Percentiles rank a stretch among this genome's conserved stretches.
phyloP scores from a whole-genome alignment of 2,329 filamentous ascomycete species.

The Trichocomaceae sp. region DNA sequence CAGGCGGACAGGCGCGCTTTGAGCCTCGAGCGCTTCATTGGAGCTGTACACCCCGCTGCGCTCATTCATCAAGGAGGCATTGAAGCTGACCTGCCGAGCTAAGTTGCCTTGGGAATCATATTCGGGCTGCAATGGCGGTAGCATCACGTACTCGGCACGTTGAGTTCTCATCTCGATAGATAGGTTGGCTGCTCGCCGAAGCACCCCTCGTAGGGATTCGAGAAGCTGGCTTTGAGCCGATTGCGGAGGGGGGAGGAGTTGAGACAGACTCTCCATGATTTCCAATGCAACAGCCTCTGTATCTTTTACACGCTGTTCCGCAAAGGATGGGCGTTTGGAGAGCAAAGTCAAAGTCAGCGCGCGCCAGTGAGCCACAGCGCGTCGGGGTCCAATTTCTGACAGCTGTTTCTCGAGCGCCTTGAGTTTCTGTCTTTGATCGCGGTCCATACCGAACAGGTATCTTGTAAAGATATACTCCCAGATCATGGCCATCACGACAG shows the following conservation, averaged over 20 bases:
- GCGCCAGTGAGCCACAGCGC: constrained; percentile 95
- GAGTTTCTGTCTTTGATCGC: constrained; percentile 94
- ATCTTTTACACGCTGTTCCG: constrained; percentile 74
- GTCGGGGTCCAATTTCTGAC: constrained; percentile 74
- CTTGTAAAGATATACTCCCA: constrained; percentile 98
- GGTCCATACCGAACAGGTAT: constrained; percentile 97
- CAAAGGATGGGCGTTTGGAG: constrained; percentile 71
- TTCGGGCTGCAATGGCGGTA: constrained; percentile 87
- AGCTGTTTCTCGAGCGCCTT: constrained; percentile 92
- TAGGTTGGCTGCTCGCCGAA: constrained; percentile 80
- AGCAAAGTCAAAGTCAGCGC: constrained; percentile 89
- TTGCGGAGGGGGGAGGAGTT: constrained; percentile 77
- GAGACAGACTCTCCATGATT: constrained; percentile 74
- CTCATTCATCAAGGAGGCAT: constrained; percentile 91
- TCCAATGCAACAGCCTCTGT: constrained; percentile 94
- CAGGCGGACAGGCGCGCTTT: constrained; percentile 73
- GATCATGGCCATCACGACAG: constrained; percentile 97
- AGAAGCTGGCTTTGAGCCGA: constrained; percentile 75
- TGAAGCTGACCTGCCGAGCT: constrained; percentile 80
- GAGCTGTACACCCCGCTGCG: constrained; percentile 63
- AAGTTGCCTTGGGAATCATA: constrained; percentile 92
- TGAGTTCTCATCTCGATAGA: constrained; percentile 97
- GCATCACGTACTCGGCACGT: constrained; percentile 96
- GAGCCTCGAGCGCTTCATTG: constrained; percentile 73
- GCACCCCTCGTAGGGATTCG: constrained; percentile 76